Conservation (phyloP, 805 yeast genomes). For the Lipomyces chichibuensis region DNA sequence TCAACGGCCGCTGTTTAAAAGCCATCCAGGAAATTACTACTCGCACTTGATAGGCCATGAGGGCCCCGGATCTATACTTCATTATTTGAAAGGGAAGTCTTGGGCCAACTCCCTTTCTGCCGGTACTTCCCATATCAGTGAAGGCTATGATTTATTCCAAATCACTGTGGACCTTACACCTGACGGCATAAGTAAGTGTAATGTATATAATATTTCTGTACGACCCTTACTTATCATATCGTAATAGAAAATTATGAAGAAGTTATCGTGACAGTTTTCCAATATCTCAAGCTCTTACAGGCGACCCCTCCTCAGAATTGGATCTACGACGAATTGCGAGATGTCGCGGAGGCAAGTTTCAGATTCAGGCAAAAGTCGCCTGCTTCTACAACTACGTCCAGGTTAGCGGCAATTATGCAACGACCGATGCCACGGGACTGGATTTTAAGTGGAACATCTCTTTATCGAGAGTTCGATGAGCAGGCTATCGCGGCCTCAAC, state of each 20-base stretch:
- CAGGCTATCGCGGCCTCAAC: slow-evolving; percentile 56
- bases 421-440: slow-evolving; percentile 65
- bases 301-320: slow-evolving; percentile 69
- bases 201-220: neutral
- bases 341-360: slow-evolving; percentile 69
- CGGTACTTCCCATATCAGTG: slow-evolving; percentile 60
- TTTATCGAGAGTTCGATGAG: slow-evolving; percentile 64
- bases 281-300: slow-evolving; percentile 68
- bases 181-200: slow-evolving; percentile 54
- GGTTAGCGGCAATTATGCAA: slow-evolving; percentile 64
- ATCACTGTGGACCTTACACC: slow-evolving; percentile 76
- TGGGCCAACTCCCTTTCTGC: slow-evolving; percentile 82
- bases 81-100: slow-evolving; percentile 66
- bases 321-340: slow-evolving; percentile 76
- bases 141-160: slow-evolving; percentile 68
- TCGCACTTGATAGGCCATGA: slow-evolving; percentile 93
- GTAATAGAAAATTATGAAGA: slow-evolving; percentile 54
- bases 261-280: slow-evolving; percentile 63
- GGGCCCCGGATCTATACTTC: slow-evolving; percentile 79
- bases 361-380: slow-evolving; percentile 77
- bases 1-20: slow-evolving; percentile 64
- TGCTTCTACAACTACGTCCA: slow-evolving; percentile 73
- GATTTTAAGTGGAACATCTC: slow-evolving; percentile 56
- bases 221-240: neutral
- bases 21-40: slow-evolving; percentile 68